Base-by-base conservation (phyloP, 2,329 filamentous ascomycete genomes). In the Fusarium graminum region DNA sequence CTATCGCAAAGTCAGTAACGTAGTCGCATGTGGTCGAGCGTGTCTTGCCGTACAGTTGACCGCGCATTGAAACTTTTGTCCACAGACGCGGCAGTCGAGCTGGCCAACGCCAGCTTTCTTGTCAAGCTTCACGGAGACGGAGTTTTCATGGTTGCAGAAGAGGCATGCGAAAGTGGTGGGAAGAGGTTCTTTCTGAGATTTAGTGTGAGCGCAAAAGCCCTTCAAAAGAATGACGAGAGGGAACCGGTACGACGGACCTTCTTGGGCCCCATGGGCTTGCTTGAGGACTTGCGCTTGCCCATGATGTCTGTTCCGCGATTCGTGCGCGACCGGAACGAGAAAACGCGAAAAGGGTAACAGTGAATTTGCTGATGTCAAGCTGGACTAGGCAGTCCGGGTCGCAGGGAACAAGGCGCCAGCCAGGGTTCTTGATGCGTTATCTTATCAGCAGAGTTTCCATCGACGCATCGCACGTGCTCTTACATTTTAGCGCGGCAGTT, bases 81-180 rank as follows among this genome's bases (percentile, higher is more conserved):
- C 94, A 79, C 95, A 99, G 52, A 97, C 88, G 77, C 94, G 97
- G 82, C 95, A 99, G 60, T 90, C 88, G 26, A 99, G 84, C 63
- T 91, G 88, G 44, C 94, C 95, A 36, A 97, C 86, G 50, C 93
- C 93, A 28, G 88, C 84, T 78, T 98, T 98, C 84, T 97, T 97
- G 77, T 99, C 93, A 49, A 99, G 85, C 79, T 96, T 95, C 70
- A 97, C 92, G 28, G 88, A 86, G 51, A 99, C 92, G 0, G 94
- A 92, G 69, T 93, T 95, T 77, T 98, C 95, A 80, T 98, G 94
- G 78, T 97, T 98, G 85, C 95, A 99, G 81, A 99, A 99, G 43
- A 99, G 89, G 77, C 95, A 99, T 57, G 94, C 92, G 79, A 99
- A 99, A n/a, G 88, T 87, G 4, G 92, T 94, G 5, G 90, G 85